A percentile compares a stretch with the other conserved stretches of the same genome.
These are phyloP conservation scores for Euphorbia tirucalli DNA, from an alignment of 345 rosid species.

Conservation along the genomic window DNA sequence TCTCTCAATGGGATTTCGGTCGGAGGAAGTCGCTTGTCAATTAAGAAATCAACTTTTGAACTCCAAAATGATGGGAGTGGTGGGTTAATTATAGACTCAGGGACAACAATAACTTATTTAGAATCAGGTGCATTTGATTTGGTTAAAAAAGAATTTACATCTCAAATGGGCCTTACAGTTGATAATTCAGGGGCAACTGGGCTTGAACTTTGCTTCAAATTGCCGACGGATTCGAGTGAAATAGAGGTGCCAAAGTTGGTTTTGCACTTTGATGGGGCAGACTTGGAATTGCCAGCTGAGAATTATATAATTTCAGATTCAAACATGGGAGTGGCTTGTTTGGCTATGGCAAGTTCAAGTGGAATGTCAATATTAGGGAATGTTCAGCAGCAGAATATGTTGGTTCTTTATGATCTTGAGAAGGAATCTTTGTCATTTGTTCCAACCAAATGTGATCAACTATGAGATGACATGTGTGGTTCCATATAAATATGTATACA, in stretches of 20 bases:
- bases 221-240: conserved; percentile 36
- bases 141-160: conserved; percentile 51
- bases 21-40: conserved; percentile 55
- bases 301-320: conserved; percentile 80
- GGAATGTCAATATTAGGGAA: conserved; percentile 94
- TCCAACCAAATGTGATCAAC: conserved; percentile 57
- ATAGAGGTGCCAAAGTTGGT: conserved; percentile 63
- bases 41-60: conserved; percentile 60
- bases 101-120: conserved; percentile 81
- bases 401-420: conserved; percentile 67
- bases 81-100: conserved; percentile 88
- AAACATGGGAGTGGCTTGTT: conserved; percentile 53
- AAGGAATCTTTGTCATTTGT: conserved; percentile 65
- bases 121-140: conserved; percentile 50
- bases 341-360: conserved; percentile 81
- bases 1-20: conserved; percentile 78
- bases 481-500: background rate
- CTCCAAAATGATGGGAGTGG: conserved; percentile 73
- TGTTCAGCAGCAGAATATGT: conserved; percentile 80
- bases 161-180: conserved; percentile 46
- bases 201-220: conserved; percentile 74
- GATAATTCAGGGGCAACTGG: conserved; percentile 58
- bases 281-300: conserved; percentile 75
- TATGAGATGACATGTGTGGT: conserved; percentile 27
- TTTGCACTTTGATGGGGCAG: conserved; percentile 71